Evolutionary conservation across 257 asterid genomes (phyloP), one percentile per base, ranked within the genome.

Genomic region (Solanum arcanum): DNA sequence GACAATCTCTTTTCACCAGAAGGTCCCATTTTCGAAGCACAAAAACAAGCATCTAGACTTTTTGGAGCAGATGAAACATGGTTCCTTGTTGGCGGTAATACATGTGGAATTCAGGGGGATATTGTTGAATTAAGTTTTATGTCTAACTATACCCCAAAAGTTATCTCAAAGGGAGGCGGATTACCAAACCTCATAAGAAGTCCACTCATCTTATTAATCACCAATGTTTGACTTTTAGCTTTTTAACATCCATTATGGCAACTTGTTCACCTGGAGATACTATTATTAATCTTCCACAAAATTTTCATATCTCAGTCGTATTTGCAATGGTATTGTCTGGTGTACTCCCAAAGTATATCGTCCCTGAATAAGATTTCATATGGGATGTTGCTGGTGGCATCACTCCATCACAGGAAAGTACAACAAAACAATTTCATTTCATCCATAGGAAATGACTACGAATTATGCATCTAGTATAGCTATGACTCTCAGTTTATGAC

Each of bases 41-140:
- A 95, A 86, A 90, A 90, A 77, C 89, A 29, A 92, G 99, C 98
- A 6, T 96, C 99, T 9, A 87, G 90, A 56, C 94, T 96, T 78
- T 95, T 96, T 88, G 98, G 99, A 88, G 98, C 98, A 86, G 92
- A 92, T 13, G 97, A 96, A 92, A 95, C 97, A 41, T 96, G 99
- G 98, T 96, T 96, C 90, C 97, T 96, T 86, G 98, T 96, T 23
- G 94, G 97, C 39, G 98, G 98, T 73, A 96, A 92, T 87, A 96
- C 98, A 0, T 95, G 98, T 90, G 98, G 98, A 27, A 87, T 95
- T 81, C 99, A 95, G 76, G 95, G 97, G 41, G 94, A 2, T 1
- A 47, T 47, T 47, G 56, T 47, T 47, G 56, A 47, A 47, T 47
- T 47, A 47, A 14, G 18, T 47, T 6, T 47, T 47, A 13, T 0